These are phyloP conservation scores for Allium cepa DNA, from an alignment of 106 monocot species.

Conservation along the genomic window DNA sequence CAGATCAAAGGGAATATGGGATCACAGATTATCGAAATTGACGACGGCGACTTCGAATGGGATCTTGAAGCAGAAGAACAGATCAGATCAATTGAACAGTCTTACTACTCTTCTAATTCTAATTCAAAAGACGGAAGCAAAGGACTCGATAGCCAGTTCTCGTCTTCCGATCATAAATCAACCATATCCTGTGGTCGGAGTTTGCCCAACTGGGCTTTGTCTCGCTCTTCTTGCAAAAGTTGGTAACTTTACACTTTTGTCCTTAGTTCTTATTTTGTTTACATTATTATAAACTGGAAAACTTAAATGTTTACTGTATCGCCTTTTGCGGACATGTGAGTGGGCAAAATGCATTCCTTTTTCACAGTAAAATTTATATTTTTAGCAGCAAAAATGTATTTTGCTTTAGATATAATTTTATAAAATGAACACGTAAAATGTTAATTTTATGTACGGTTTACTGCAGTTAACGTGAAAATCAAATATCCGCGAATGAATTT, in stretches of 20 bases:
- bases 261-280: not conserved
- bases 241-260: not conserved
- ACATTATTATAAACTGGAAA: too few relatives aligned
- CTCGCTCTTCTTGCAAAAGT: conserved; percentile 22
- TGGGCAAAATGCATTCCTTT: not conserved
- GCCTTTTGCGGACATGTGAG: too few relatives aligned
- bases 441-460: not conserved
- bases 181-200: conserved; percentile 29
- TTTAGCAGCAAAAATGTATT: not conserved
- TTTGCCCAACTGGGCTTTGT: conserved; percentile 31
- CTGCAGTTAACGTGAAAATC: conserved; percentile 29
- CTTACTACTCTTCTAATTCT: conserved; percentile 7
- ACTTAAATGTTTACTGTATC: not conserved
- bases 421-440: not conserved
- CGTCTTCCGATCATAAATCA: not conserved
- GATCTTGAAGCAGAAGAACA: conserved; percentile 46
- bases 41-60: conserved; percentile 18
- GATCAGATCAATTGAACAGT: conserved; percentile 50
- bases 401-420: not conserved
- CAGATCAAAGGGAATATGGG: not conserved
- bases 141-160: not conserved
- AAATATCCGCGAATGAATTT: conserved; percentile 50
- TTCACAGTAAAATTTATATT: not conserved
- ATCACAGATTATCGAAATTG: not conserved
- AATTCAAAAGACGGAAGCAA: not conserved